Evolutionary conservation across 495 filamentous ascomycete species (phyloP), one percentile per base, ranked within the genome.

Genomic region (Penicillium manginii): DNA sequence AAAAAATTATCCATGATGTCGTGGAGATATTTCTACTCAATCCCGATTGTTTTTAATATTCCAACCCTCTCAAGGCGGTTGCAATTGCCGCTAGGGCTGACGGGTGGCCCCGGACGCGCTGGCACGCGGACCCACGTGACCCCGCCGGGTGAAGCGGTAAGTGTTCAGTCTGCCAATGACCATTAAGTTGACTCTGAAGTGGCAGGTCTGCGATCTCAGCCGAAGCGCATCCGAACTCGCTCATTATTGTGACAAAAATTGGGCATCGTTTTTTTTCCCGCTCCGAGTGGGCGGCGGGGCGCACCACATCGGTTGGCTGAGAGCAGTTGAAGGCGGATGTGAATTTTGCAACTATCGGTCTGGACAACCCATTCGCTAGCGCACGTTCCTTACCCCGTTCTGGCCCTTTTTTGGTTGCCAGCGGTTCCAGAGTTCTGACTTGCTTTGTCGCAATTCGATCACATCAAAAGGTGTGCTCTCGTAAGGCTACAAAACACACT

Each of bases 131-230:
- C 46, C 55, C 67, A 70, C 67, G 67, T 70, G 67, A 70, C 42
- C 57, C 52, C 65, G 32, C 62, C 61, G 67, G 62, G 63, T 63
- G 37, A 54, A 67, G 67, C 64, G 67, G 67, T 70, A 63, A 64
- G 58, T 48, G 61, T 64, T 66, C 40, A 43, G 15, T 37, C 6
- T 4, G 18, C 40, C 35, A 39, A 39, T 29, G 26, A 29, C 6
- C 9, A 29, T 29, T 26, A 8, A 29, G 35, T 37, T 37, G 35
- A n/a, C 35, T 37, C 35, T 12, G 9, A 37, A 37, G 9, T 61
- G 57, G 58, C 64, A 59, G 33, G 56, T 50, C 58, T 61, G 57
- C 56, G 53, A 23, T 23, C n/a, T 69, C 66, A 64, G 57, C 64
- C 64, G 64, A 67, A 62, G 51, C 67, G 59, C 65, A 67, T 64